A percentile compares a stretch with the other conserved stretches of the same genome.
Conservation (phyloP, 129 eudicot species). For the Cynara cardunculus region DNA sequence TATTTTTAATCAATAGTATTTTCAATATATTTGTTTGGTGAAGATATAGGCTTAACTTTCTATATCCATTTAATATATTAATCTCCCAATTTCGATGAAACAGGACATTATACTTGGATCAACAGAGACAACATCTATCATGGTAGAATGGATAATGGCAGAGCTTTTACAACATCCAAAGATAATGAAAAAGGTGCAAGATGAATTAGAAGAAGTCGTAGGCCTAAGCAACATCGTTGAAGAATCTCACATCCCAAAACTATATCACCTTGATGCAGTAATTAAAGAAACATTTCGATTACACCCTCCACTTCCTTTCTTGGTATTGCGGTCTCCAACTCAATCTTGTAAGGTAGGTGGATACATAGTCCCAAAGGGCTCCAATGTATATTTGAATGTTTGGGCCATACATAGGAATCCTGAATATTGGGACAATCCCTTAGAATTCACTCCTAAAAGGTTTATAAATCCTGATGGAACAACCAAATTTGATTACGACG, state of each 20-base stretch:
- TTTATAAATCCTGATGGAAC: not conserved
- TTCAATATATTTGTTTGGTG: too few relatives aligned
- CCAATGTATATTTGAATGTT: slow-evolving; percentile 17
- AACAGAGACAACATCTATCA: slow-evolving; percentile 8
- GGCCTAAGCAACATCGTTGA: slow-evolving; percentile 18
- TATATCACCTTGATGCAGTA: slow-evolving; percentile 28
- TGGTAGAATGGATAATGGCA: slow-evolving; percentile 23
- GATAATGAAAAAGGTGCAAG: not conserved
- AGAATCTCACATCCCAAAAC: slow-evolving; percentile 15
- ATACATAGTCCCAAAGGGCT: slow-evolving; percentile 31
- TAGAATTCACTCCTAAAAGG: slow-evolving; percentile 33
- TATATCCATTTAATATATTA: too few relatives aligned
- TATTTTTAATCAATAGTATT: too few relatives aligned
- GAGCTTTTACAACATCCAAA: slow-evolving; percentile 17
- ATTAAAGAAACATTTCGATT: slow-evolving; percentile 22
- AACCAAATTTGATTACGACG: slow-evolving; percentile 2
- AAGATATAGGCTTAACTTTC: too few relatives aligned
- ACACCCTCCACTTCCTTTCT: slow-evolving; percentile 27
- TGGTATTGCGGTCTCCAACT: slow-evolving; percentile 18
- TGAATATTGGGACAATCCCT: slow-evolving; percentile 19
- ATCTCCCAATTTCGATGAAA: too few relatives aligned
- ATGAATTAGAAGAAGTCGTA: slow-evolving; percentile 19
- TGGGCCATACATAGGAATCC: slow-evolving; percentile 35
- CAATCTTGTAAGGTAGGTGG: slow-evolving; percentile 22
- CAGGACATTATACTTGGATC: slow-evolving; percentile 30